A percentile compares a stretch with the other conserved stretches of the same genome.
Conservation (phyloP, 306 rosid species). For the Vicia faba region DNA sequence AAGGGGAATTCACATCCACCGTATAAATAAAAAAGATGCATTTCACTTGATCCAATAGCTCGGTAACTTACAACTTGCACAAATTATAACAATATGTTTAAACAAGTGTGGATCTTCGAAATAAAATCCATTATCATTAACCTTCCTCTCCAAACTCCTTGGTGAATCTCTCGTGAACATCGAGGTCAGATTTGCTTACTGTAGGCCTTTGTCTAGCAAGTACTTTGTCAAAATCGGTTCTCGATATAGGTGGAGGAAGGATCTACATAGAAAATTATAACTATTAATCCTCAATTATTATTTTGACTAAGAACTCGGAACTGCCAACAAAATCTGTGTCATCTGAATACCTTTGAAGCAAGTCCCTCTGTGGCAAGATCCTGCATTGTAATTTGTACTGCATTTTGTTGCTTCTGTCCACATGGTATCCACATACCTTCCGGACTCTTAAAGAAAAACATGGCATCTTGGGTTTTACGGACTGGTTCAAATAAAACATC, state of each 20-base stretch:
- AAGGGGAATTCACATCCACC: constrained; percentile 50
- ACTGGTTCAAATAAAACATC: constrained; percentile 99
- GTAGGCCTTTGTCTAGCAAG: constrained; percentile 98
- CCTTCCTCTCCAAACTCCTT: constrained; percentile 99
- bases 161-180: constrained; percentile 92
- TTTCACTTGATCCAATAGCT: constrained; percentile 51
- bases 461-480: constrained; percentile 99
- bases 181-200: constrained; percentile 88
- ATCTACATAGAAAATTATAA: constrained; percentile 57
- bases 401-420: constrained; percentile 82
- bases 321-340: constrained; percentile 26
- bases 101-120: constrained; percentile 43
- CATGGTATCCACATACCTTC: constrained; percentile 87
- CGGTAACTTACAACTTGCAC: constrained; percentile 51
- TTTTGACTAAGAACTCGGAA: neutral
- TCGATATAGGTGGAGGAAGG: constrained; percentile 90
- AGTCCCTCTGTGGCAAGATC: constrained; percentile 83
- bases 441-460: constrained; percentile 70
- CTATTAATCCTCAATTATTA: neutral
- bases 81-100: constrained; percentile 41
- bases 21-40: constrained; percentile 36
- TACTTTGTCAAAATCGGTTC: constrained; percentile 92
- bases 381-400: constrained; percentile 80
- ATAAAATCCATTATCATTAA: constrained; percentile 52
- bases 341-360: constrained; percentile 74